A percentile compares a stretch with the other conserved stretches of the same genome.
These are phyloP conservation scores for Leucosporidium scottii DNA, from an alignment of 768 basidiomycete species.

Conservation along the genomic window DNA sequence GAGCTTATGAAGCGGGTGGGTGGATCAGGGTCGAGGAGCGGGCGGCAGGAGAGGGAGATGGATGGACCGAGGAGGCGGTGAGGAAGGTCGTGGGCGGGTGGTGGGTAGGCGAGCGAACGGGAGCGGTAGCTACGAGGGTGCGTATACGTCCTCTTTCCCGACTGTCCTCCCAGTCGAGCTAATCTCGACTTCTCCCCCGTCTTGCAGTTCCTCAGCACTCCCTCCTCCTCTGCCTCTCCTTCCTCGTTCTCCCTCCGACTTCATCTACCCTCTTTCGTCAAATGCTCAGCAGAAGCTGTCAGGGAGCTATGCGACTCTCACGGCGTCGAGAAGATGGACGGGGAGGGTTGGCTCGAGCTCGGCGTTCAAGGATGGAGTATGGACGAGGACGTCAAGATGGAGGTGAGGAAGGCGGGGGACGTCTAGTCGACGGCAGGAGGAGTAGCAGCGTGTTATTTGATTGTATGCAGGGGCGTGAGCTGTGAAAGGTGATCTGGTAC, in stretches of 20 bases:
- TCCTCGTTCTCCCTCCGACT: constrained; percentile 6
- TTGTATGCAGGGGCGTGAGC: too few species aligned
- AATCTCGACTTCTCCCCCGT: too few species aligned
- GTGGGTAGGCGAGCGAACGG: constrained; percentile 7
- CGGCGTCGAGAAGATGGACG: background rate
- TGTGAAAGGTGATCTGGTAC: too few species aligned
- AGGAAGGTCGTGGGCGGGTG: constrained; percentile 2
- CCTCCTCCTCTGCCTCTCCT: background rate
- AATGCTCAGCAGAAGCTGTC: background rate
- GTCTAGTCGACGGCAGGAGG: constrained; percentile 2
- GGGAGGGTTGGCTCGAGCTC: constrained; percentile 16
- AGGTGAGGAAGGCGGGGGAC: background rate
- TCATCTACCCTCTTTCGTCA: constrained; percentile 11
- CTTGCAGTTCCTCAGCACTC: constrained; percentile 11
- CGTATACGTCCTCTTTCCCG: background rate
- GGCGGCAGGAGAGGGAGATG: background rate
- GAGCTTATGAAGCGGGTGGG: constrained; percentile 9
- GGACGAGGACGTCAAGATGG: constrained; percentile 14
- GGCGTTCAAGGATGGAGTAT: constrained; percentile 6
- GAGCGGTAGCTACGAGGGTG: constrained; percentile 15
- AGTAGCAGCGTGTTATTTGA: too few species aligned
- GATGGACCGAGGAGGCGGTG: constrained; percentile 1
- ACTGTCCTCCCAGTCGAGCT: background rate
- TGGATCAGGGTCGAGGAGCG: background rate
- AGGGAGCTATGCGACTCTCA: background rate